These are phyloP conservation scores for Dittrichia graveolens DNA, from an alignment of 129 eudicot species.

Conservation along the genomic window DNA sequence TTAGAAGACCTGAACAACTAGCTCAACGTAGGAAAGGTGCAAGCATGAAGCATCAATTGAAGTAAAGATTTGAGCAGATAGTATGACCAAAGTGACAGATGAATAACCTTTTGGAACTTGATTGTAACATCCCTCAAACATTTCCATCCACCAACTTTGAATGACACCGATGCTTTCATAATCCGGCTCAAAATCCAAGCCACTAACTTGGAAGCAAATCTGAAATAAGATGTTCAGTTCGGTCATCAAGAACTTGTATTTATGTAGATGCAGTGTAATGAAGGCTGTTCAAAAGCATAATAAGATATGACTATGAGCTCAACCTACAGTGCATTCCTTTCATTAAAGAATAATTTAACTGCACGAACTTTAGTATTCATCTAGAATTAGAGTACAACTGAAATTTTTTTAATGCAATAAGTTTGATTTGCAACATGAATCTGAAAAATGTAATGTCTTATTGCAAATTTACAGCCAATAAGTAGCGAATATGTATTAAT, in stretches of 20 bases:
- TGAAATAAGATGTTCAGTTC: slow-evolving; percentile 41
- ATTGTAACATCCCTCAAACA: slow-evolving; percentile 88
- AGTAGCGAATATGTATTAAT: not conserved
- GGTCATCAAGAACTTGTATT: slow-evolving; percentile 21
- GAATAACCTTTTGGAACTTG: slow-evolving; percentile 80
- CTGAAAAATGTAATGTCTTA: slow-evolving; percentile 7
- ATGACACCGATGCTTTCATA: slow-evolving; percentile 83
- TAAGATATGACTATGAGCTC: slow-evolving; percentile 12
- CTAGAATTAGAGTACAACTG: not conserved
- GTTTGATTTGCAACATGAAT: slow-evolving; percentile 14
- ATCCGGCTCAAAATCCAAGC: slow-evolving; percentile 86
- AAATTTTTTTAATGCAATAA: slow-evolving; percentile 13
- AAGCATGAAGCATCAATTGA: not conserved
- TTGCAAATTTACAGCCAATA: slow-evolving; percentile 12
- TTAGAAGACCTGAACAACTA: not conserved
- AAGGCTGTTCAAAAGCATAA: slow-evolving; percentile 1
- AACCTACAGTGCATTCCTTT: slow-evolving; percentile 8
- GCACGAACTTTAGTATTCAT: slow-evolving; percentile 15
- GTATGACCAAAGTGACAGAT: slow-evolving; percentile 7
- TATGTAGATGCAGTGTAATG: slow-evolving; percentile 7
- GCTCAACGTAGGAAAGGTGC: not conserved
- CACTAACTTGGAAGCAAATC: slow-evolving; percentile 88
- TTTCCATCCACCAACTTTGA: slow-evolving; percentile 98
- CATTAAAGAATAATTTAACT: slow-evolving; percentile 8
- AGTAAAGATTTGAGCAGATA: slow-evolving; percentile 2